phyloP scores from a whole-genome alignment of 2,329 filamentous ascomycete species.

The Fusarium sp. region DNA sequence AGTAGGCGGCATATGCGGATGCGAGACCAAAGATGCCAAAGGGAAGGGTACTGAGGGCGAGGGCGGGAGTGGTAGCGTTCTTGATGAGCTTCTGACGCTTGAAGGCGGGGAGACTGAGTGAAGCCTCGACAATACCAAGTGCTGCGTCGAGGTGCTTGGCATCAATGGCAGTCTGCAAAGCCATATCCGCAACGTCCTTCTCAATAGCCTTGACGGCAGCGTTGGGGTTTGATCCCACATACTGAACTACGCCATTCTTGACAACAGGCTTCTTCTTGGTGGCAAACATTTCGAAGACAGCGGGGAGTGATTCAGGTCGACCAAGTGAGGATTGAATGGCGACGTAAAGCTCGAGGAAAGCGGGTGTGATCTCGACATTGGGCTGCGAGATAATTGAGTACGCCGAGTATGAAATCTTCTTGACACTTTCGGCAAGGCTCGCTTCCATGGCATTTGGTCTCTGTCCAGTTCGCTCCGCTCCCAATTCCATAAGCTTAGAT shows the following conservation, averaged over 20 bases:
- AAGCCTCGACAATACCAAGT: slow-evolving; percentile 77
- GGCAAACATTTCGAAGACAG: slow-evolving; percentile 84
- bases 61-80: slow-evolving; percentile 69
- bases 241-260: slow-evolving; percentile 68
- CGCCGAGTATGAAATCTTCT: slow-evolving; percentile 68
- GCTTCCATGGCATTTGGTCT: slow-evolving; percentile 47
- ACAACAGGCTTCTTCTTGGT: slow-evolving; percentile 79
- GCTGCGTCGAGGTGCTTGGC: slow-evolving; percentile 82
- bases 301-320: slow-evolving; percentile 79
- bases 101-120: slow-evolving; percentile 75
- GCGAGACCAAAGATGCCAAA: slow-evolving; percentile 77
- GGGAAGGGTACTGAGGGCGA: slow-evolving; percentile 69
- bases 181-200: slow-evolving; percentile 73
- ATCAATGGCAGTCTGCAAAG: slow-evolving; percentile 82
- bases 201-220: slow-evolving; percentile 78
- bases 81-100: slow-evolving; percentile 74
- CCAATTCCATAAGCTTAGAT: slow-evolving; percentile 64
- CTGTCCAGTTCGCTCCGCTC: slow-evolving; percentile 50
- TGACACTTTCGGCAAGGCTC: slow-evolving; percentile 58
- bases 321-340: slow-evolving; percentile 78
- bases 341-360: slow-evolving; percentile 79
- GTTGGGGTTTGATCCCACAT: slow-evolving; percentile 73
- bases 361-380: slow-evolving; percentile 81
- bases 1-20: slow-evolving; percentile 57
- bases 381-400: slow-evolving; percentile 78